phyloP scores from a whole-genome alignment of 106 monocot genomes.

The Phalaenopsis equestris region DNA sequence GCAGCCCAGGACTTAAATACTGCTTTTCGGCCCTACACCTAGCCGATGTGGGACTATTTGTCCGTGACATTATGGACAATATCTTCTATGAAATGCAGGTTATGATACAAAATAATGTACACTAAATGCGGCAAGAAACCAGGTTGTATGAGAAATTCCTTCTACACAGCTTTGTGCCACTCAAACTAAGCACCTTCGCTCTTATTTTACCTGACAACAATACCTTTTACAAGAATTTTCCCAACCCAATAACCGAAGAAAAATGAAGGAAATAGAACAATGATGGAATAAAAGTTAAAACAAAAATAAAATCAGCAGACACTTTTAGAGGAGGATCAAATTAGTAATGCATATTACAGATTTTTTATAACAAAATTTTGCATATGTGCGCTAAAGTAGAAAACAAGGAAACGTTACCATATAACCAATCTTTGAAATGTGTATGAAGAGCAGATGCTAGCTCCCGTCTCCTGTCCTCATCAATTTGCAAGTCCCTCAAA shows the following conservation, averaged over 20 bases:
- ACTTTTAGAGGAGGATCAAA: not conserved
- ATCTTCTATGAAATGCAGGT: no score
- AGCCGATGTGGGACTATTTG: no score
- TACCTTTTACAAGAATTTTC: not conserved
- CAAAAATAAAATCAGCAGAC: not conserved
- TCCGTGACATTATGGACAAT: no score
- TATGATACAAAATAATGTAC: no score
- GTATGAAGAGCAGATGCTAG: slow-evolving; percentile 35
- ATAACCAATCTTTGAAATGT: slow-evolving; percentile 63
- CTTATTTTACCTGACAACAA: no score
- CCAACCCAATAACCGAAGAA: not conserved
- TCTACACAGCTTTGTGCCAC: not conserved
- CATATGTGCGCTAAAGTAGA: not conserved
- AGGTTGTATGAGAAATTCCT: not conserved
- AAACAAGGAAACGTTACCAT: slow-evolving; percentile 30
- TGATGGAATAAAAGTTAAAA: not conserved
- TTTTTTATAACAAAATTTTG: not conserved
- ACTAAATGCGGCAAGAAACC: not conserved
- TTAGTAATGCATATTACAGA: not conserved
- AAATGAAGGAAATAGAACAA: no score
- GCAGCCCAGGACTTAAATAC: no score
- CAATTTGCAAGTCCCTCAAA: slow-evolving; percentile 36
- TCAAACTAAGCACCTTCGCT: not conserved
- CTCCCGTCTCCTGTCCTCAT: slow-evolving; percentile 36
- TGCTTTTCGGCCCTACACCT: no score